Conservation (phyloP, 306 rosid species). For the Chamaecrista fasciculata region DNA sequence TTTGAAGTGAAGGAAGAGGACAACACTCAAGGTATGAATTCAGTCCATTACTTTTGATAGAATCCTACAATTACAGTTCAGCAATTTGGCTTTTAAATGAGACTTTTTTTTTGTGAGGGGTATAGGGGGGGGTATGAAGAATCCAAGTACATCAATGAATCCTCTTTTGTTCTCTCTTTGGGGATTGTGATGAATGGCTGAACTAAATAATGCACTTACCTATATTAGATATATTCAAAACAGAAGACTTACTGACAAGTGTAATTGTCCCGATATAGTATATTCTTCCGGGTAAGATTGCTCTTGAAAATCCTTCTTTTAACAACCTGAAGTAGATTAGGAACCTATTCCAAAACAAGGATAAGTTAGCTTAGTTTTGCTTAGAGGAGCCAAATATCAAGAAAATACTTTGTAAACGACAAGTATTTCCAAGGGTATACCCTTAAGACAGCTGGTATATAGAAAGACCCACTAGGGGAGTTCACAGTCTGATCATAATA, state of each 20-base stretch:
- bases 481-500: constrained; percentile 91
- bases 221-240: constrained; percentile 13
- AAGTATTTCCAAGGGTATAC: constrained; percentile 39
- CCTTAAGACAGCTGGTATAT: constrained; percentile 95
- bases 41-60: background rate
- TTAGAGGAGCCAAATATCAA: constrained; percentile 15
- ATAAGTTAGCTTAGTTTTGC: constrained; percentile 30
- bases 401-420: constrained; percentile 21
- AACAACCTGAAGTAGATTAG: constrained; percentile 84
- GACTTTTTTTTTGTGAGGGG: no score
- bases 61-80: background rate
- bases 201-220: constrained; percentile 26
- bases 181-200: background rate
- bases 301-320: constrained; percentile 74
- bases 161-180: background rate
- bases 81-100: background rate
- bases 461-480: constrained; percentile 84
- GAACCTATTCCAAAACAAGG: constrained; percentile 61
- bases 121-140: background rate
- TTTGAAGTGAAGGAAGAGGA: background rate
- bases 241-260: constrained; percentile 84
- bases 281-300: constrained; percentile 75
- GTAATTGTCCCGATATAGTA: constrained; percentile 75
- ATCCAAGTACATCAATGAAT: background rate
- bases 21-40: background rate